A percentile compares a stretch with the other conserved stretches of the same genome.
Conservation (phyloP, 495 filamentous ascomycete species). For the Geopyxis carbonaria region DNA sequence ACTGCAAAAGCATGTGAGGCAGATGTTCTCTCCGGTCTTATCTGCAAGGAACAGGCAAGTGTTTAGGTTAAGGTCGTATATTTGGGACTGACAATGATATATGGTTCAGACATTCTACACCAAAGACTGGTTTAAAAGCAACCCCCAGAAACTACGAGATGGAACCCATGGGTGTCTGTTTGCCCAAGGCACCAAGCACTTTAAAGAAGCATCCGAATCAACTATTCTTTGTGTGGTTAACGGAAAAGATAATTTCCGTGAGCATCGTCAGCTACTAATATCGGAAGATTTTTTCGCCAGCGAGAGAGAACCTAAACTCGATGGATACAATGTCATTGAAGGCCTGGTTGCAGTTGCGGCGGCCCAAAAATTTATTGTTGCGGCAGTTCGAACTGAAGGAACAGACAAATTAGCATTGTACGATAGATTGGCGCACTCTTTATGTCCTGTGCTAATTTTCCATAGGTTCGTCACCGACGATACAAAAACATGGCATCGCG, state of each 20-base stretch:
- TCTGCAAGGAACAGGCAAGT: conserved; percentile 23
- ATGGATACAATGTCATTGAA: conserved; percentile 48
- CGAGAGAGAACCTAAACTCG: conserved; percentile 52
- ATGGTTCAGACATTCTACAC: conserved; percentile 66
- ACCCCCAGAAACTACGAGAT: conserved; percentile 41
- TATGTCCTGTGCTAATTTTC: neutral
- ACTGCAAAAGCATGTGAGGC: conserved; percentile 55
- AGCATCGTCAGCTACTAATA: conserved; percentile 56
- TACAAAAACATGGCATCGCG: conserved; percentile 72
- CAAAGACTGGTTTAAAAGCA: conserved; percentile 56
- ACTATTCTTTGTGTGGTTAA: conserved; percentile 65
- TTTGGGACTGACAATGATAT: too few species aligned
- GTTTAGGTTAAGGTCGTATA: too few species aligned
- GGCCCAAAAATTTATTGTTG: conserved; percentile 73
- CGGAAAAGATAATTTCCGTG: conserved; percentile 41
- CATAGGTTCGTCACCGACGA: conserved; percentile 48
- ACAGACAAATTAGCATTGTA: conserved; percentile 84
- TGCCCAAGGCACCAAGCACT: conserved; percentile 57
- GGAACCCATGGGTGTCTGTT: conserved; percentile 59
- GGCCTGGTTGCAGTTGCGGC: conserved; percentile 61
- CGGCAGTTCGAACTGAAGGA: conserved; percentile 55
- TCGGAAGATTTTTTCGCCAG: conserved; percentile 61
- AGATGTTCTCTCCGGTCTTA: conserved; percentile 36
- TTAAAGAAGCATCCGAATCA: conserved; percentile 43
- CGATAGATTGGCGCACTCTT: conserved; percentile 21